Evolutionary conservation across 1,284 basidiomycete genomes (phyloP).

Genomic region (Cutaneotrichosporon mucoides): DNA sequence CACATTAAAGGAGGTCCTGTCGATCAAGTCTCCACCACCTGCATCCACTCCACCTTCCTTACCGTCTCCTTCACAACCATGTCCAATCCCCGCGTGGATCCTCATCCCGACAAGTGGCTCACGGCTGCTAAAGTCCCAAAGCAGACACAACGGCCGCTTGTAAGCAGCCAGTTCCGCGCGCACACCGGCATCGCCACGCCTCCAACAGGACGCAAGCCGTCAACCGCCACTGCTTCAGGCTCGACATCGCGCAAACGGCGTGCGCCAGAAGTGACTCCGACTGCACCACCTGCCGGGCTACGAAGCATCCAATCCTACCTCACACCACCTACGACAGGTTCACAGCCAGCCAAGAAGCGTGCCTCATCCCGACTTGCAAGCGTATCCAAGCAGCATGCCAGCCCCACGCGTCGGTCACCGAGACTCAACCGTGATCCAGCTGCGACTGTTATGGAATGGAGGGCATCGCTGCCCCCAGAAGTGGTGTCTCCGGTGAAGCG

Average conservation of each 20-base stretch:
- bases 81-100: conserved; percentile 18
- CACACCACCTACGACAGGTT: conserved; percentile 11
- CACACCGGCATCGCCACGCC: conserved; percentile 29
- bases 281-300: background rate
- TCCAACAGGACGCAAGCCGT: conserved; percentile 12
- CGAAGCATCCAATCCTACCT: conserved; percentile 10
- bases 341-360: background rate
- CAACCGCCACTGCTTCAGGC: background rate
- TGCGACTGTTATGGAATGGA: background rate
- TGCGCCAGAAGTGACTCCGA: conserved; percentile 3
- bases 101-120: conserved; percentile 40
- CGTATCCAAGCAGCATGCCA: background rate
- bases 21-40: background rate
- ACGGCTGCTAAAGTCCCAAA: conserved; percentile 6
- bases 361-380: background rate
- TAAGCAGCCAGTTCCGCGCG: conserved; percentile 10
- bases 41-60: background rate
- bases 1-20: background rate
- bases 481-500: background rate
- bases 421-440: background rate
- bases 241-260: background rate
- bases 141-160: conserved; percentile 12
- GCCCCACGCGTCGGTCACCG: background rate
- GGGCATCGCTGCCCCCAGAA: background rate
- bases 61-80: conserved; percentile 9